These are phyloP conservation scores for Diaporthe caulivora DNA, from an alignment of 2,329 filamentous ascomycete species.

Conservation along the genomic window DNA sequence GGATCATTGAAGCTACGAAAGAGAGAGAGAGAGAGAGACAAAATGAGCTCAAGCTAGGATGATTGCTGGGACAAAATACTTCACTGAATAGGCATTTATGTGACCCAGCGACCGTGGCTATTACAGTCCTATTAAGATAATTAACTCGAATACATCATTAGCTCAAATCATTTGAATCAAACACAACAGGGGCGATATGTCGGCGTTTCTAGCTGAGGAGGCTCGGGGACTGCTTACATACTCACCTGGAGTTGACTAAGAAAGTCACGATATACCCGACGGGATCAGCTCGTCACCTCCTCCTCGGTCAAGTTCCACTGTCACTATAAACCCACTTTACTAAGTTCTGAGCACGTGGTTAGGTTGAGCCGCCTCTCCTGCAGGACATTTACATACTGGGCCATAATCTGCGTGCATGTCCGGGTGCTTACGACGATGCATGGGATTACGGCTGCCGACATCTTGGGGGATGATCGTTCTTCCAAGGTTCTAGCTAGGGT, in stretches of 20 bases:
- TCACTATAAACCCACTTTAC: background rate
- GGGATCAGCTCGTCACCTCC: background rate
- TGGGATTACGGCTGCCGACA: background rate
- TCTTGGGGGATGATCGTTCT: background rate
- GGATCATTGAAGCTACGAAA: no score
- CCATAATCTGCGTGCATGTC: background rate
- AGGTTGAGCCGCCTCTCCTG: slow-evolving; percentile 4
- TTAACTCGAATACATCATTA: no score
- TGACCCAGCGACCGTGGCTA: no score
- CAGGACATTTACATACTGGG: background rate
- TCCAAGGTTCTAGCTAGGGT: background rate
- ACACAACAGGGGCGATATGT: no score
- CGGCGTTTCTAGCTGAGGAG: no score
- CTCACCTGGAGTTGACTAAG: background rate
- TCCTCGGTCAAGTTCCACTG: background rate
- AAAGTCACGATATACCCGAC: slow-evolving; percentile 5
- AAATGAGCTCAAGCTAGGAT: no score
- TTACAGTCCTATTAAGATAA: no score
- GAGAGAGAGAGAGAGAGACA: no score
- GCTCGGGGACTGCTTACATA: no score
- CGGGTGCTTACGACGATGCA: background rate
- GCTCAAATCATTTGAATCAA: no score
- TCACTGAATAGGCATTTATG: no score
- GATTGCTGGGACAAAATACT: no score
- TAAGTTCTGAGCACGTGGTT: background rate